Percentiles rank a stretch among this genome's conserved stretches.
These are phyloP conservation scores for Pachysandra terminalis DNA, from an alignment of 164 flowering plant species.

Conservation along the genomic window DNA sequence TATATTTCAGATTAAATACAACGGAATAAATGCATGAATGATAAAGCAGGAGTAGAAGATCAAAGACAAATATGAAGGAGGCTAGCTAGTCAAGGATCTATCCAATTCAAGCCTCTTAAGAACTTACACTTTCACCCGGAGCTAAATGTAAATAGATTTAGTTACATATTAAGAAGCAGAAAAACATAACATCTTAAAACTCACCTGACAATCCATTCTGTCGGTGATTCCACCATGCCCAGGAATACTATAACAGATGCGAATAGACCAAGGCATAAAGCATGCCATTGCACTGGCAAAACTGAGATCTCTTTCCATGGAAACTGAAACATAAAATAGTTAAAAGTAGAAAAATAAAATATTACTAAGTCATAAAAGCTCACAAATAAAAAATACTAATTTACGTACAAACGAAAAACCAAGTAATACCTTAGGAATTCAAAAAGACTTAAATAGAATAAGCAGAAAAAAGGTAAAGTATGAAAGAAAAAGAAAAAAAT, in stretches of 20 bases:
- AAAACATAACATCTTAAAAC: no score
- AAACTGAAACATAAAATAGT: slow-evolving; percentile 45
- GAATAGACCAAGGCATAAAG: slow-evolving; percentile 74
- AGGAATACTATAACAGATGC: slow-evolving; percentile 95
- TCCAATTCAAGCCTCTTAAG: neutral
- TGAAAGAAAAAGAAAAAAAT: no score
- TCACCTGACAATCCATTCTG: slow-evolving; percentile 98
- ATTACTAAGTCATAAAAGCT: neutral
- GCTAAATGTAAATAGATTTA: neutral
- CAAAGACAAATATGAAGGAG: no score
- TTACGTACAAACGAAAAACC: neutral
- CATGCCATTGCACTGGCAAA: slow-evolving; percentile 95
- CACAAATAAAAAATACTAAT: neutral
- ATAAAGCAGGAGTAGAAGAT: no score
- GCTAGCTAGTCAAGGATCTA: no score
- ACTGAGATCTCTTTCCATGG: slow-evolving; percentile 78
- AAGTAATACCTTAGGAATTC: no score
- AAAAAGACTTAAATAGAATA: neutral
- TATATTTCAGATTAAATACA: no score
- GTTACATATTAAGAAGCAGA: slow-evolving; percentile 6
- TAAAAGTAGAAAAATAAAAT: neutral
- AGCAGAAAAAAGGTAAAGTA: neutral
- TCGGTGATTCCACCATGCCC: slow-evolving; percentile 99
- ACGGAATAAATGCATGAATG: no score
- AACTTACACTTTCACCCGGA: neutral